A percentile compares a stretch with the other conserved stretches of the same genome.
Conservation (phyloP, 2,329 filamentous ascomycete genomes). For the Immersiporthe knoxdaviesiana region DNA sequence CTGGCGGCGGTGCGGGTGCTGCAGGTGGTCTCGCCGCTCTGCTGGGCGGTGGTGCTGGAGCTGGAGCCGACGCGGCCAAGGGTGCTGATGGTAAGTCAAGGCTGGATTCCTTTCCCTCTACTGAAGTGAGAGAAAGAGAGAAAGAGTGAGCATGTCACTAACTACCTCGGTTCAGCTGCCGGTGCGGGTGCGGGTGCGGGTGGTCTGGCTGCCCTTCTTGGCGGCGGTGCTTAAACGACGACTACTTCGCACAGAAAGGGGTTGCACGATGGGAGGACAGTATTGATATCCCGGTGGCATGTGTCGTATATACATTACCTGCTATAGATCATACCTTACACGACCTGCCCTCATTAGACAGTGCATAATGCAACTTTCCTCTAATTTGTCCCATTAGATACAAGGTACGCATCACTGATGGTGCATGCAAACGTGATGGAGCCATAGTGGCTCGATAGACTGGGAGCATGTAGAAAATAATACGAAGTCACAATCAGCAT, state of each 20-base stretch:
- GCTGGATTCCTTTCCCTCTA: too few species aligned
- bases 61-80: background rate
- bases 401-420: background rate
- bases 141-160: background rate
- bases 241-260: background rate
- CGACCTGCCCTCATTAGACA: background rate
- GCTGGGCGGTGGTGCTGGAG: conserved; percentile 6
- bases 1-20: background rate
- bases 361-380: background rate
- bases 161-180: background rate
- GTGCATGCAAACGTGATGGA: background rate
- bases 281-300: background rate
- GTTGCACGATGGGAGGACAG: background rate
- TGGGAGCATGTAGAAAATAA: background rate
- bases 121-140: background rate
- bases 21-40: conserved; percentile 7
- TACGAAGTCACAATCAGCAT: background rate
- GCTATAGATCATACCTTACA: background rate
- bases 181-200: conserved; percentile 7
- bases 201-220: conserved; percentile 5
- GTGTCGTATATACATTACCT: background rate
- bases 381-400: background rate
- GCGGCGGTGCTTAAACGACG: background rate
- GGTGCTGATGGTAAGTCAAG: background rate
- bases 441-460: background rate